A percentile compares a stretch with the other conserved stretches of the same genome.
These are phyloP conservation scores for Cyclotella baltica DNA, from an alignment of 108 stramenopile genomes.

Conservation along the genomic window DNA sequence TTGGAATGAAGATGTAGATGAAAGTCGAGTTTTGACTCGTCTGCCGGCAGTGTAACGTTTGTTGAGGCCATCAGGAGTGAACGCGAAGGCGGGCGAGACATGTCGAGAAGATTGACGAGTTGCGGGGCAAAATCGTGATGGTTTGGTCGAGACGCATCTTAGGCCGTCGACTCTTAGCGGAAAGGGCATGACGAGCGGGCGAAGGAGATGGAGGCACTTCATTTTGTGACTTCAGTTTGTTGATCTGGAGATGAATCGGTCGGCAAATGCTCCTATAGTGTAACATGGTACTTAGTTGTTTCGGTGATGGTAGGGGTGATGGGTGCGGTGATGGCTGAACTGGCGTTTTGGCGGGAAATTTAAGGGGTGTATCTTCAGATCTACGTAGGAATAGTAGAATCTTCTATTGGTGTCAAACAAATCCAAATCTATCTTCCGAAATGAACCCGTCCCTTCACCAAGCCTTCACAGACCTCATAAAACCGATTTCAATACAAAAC, in stretches of 20 bases:
- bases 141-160: not conserved
- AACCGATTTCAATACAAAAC: not conserved
- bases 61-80: not conserved
- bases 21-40: not conserved
- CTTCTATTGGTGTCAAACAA: no score
- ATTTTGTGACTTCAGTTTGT: not conserved
- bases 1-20: constrained; percentile 35
- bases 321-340: not conserved
- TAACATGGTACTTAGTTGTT: no score
- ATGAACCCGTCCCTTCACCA: not conserved
- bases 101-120: not conserved
- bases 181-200: not conserved
- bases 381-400: no score
- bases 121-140: not conserved
- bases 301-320: not conserved
- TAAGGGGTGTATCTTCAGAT: no score
- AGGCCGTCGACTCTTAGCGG: not conserved
- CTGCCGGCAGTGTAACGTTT: not conserved
- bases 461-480: not conserved
- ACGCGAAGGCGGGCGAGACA: not conserved
- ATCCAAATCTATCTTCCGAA: no score
- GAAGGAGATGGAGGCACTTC: constrained; percentile 7
- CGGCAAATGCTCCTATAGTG: no score
- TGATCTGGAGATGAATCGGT: not conserved
- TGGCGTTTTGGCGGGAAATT: not conserved